Evolutionary conservation across 176 grass and related monocot genomes (phyloP).

Genomic region (Calamus simplicifolius): DNA sequence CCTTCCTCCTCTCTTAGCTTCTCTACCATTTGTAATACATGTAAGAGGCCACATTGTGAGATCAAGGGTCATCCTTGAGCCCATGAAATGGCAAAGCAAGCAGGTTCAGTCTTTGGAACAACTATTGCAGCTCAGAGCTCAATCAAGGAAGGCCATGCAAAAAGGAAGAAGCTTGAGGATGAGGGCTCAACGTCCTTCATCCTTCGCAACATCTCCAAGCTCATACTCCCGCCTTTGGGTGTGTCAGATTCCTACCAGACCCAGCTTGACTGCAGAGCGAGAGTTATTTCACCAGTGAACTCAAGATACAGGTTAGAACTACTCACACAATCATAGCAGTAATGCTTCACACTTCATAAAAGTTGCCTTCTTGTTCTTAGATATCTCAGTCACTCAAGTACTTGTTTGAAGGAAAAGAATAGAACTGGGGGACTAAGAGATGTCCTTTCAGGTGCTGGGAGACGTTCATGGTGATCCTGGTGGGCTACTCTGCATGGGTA

Average conservation of each 20-base stretch:
- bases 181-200: conserved; percentile 31
- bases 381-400: no score
- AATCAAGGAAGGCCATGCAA: neutral
- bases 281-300: conserved; percentile 63
- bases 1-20: no score
- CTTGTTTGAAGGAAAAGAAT: no score
- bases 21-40: no score
- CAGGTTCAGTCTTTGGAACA: no score
- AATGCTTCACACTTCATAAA: neutral
- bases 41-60: no score
- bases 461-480: neutral
- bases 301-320: conserved; percentile 60
- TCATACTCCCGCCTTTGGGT: conserved; percentile 77
- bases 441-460: neutral
- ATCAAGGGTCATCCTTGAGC: no score
- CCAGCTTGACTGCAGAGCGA: conserved; percentile 18
- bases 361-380: no score
- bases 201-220: conserved; percentile 66
- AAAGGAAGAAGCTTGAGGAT: neutral
- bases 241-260: conserved; percentile 25
- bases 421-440: no score
- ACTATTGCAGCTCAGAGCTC: no score
- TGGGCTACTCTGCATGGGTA: neutral
- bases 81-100: no score
- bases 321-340: neutral